Conservation (phyloP, 2,329 filamentous ascomycete species). For the Verticillium dahliae region DNA sequence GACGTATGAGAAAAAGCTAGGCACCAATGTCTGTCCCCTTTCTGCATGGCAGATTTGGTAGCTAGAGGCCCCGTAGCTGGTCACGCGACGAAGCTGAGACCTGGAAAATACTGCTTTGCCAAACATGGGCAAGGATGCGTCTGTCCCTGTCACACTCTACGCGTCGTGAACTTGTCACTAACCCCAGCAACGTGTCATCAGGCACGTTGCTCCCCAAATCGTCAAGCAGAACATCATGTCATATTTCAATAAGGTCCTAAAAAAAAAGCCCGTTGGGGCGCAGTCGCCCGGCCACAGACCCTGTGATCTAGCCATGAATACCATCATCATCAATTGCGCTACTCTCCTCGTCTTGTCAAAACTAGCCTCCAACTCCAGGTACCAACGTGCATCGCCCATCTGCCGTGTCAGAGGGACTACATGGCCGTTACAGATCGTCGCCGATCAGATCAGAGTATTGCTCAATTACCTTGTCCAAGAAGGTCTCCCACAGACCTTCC, state of each 20-base stretch:
- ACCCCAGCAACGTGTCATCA: too few relatives aligned
- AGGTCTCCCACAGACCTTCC: slow-evolving; percentile 49
- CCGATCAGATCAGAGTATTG: background rate
- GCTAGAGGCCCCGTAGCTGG: background rate
- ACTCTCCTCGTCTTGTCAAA: background rate
- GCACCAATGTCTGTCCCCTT: background rate
- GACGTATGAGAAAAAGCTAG: background rate
- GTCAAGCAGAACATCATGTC: background rate
- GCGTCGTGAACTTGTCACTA: too few relatives aligned
- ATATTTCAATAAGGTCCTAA: background rate
- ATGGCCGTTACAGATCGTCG: too few relatives aligned
- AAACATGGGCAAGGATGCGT: background rate
- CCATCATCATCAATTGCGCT: background rate
- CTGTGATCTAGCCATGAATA: background rate
- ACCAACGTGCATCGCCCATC: background rate
- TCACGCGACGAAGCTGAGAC: background rate
- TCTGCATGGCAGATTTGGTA: background rate
- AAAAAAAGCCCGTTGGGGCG: background rate
- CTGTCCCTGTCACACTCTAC: too few relatives aligned
- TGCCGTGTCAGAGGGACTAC: background rate
- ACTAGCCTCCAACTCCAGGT: background rate
- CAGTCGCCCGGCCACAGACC: background rate
- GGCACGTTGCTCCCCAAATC: too few relatives aligned
- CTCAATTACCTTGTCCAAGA: slow-evolving; percentile 44
- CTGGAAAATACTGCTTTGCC: background rate